Evolutionary conservation across 2,329 filamentous ascomycete species (phyloP).

Genomic region (Pseudopithomyces chartarum): DNA sequence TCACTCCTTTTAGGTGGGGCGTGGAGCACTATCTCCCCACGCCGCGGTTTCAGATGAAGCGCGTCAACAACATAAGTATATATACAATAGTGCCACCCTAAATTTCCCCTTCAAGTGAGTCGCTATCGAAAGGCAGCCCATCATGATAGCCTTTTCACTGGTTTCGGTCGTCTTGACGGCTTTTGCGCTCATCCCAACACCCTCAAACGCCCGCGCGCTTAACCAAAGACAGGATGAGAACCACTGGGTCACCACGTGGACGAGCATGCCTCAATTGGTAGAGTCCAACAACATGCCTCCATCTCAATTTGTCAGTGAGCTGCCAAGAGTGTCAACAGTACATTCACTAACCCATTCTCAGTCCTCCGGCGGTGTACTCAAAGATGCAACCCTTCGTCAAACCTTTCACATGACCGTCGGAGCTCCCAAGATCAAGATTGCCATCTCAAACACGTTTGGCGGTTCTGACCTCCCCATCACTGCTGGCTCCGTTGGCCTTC

Average conservation of each 20-base stretch:
- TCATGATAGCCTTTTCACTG: conserved; percentile 8
- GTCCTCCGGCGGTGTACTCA: conserved; percentile 52
- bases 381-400: conserved; percentile 66
- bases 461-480: conserved; percentile 62
- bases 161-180: conserved; percentile 9
- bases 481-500: conserved; percentile 59
- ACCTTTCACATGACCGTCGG: conserved; percentile 64
- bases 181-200: conserved; percentile 5
- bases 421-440: conserved; percentile 60
- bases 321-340: not conserved
- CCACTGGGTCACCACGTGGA: conserved; percentile 66
- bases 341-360: not conserved
- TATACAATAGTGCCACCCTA: not conserved
- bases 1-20: not conserved
- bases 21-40: conserved; percentile 5
- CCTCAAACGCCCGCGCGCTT: conserved; percentile 8
- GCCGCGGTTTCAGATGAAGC: not conserved
- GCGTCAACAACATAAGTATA: not conserved
- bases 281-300: conserved; percentile 65
- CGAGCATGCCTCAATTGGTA: conserved; percentile 66
- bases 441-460: conserved; percentile 68
- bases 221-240: conserved; percentile 26
- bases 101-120: not conserved
- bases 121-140: not conserved
- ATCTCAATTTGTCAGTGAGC: conserved; percentile 51